phyloP scores from a whole-genome alignment of 2,329 filamentous ascomycete species.

The Apiospora arundinis region DNA sequence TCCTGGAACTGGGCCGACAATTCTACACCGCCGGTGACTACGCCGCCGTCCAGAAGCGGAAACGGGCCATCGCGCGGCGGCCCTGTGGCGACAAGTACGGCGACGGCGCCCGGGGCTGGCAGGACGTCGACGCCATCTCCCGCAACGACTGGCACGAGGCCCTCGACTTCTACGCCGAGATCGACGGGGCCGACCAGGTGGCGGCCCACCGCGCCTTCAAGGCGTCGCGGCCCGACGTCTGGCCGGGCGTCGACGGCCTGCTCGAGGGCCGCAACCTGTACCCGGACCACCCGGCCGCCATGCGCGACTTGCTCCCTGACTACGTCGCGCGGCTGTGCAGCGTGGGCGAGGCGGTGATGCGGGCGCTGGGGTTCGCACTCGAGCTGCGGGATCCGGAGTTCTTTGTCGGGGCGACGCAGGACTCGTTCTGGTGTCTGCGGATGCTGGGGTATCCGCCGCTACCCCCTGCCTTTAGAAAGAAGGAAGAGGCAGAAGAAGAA shows the following conservation, averaged over 20 bases:
- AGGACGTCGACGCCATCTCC: slow-evolving; percentile 16
- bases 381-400: slow-evolving; percentile 18
- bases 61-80: background rate
- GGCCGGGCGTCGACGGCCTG: slow-evolving; percentile 18
- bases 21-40: slow-evolving; percentile 1
- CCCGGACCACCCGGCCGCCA: background rate
- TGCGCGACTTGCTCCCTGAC: background rate
- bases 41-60: background rate
- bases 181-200: background rate
- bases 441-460: slow-evolving; percentile 17
- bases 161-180: slow-evolving; percentile 20
- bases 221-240: slow-evolving; percentile 7
- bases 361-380: slow-evolving; percentile 17
- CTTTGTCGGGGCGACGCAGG: slow-evolving; percentile 19
- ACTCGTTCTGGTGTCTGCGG: slow-evolving; percentile 20
- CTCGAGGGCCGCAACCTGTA: slow-evolving; percentile 21
- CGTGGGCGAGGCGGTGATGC: slow-evolving; percentile 19
- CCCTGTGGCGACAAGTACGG: slow-evolving; percentile 10
- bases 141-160: slow-evolving; percentile 23
- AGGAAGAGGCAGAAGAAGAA: background rate
- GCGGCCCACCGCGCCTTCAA: slow-evolving; percentile 19
- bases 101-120: slow-evolving; percentile 23
- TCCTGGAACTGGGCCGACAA: background rate
- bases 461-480: background rate
- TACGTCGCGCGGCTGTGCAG: slow-evolving; percentile 19